A percentile compares a stretch with the other conserved stretches of the same genome.
phyloP scores from a whole-genome alignment of 2,329 filamentous ascomycete genomes.

The Hymenoscyphus repandus region DNA sequence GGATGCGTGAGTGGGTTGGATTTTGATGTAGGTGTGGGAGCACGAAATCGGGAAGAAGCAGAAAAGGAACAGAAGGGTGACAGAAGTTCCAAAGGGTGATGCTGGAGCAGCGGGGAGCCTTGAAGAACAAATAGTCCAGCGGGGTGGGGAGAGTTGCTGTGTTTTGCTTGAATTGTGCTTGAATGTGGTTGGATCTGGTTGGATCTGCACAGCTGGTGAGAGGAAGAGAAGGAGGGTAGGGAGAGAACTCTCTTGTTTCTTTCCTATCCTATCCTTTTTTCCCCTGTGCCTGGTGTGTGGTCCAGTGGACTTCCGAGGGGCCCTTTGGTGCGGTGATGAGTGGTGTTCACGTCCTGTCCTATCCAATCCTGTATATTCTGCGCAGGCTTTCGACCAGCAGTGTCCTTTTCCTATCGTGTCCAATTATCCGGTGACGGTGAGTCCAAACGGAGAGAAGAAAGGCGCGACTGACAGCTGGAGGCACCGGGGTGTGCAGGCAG shows the following conservation, averaged over 20 bases:
- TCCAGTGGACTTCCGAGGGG: no score
- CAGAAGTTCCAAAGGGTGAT: constrained; percentile 15
- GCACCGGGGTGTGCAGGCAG: constrained; percentile 6
- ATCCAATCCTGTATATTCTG: not conserved
- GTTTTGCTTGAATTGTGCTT: no score
- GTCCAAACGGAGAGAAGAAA: constrained; percentile 16
- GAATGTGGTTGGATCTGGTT: no score
- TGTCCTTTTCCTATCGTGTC: constrained; percentile 6
- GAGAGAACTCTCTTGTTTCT: not conserved
- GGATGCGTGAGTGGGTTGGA: not conserved
- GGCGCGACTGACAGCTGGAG: constrained; percentile 18
- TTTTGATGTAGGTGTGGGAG: constrained; percentile 16
- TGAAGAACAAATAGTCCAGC: constrained; percentile 26
- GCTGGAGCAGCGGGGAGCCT: constrained; percentile 17
- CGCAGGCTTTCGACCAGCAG: not conserved
- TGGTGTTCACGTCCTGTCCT: constrained; percentile 3
- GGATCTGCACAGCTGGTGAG: no score
- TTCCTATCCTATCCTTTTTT: no score
- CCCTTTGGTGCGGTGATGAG: no score
- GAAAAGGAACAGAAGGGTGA: constrained; percentile 18
- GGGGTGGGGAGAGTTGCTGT: not conserved
- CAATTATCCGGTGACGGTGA: constrained; percentile 23
- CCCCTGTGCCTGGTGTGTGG: no score
- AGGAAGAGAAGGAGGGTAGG: not conserved
- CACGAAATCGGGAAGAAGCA: constrained; percentile 18